phyloP scores from a whole-genome alignment of 2,329 filamentous ascomycete genomes.

The Mariannaea sp. region DNA sequence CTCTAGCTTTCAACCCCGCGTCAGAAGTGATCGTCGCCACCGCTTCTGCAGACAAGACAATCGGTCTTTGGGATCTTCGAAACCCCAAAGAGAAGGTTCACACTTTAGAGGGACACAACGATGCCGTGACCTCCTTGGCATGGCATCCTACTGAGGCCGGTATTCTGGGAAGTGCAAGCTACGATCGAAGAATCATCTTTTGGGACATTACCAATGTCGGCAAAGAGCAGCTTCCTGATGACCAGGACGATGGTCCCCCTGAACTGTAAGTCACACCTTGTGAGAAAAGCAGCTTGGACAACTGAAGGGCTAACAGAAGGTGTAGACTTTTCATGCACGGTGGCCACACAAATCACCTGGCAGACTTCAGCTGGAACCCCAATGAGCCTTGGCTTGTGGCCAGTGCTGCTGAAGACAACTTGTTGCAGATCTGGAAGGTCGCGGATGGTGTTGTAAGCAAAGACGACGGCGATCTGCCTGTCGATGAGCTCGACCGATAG shows the following conservation, averaged over 20 bases:
- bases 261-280: conserved; percentile 71
- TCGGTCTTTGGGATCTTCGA: conserved; percentile 93
- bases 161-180: conserved; percentile 87
- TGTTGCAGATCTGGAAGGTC: conserved; percentile 93
- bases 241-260: conserved; percentile 91
- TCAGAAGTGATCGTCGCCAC: conserved; percentile 91
- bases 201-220: conserved; percentile 94
- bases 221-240: conserved; percentile 92
- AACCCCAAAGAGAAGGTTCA: conserved; percentile 91
- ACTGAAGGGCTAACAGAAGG: conserved; percentile 29
- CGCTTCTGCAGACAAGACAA: conserved; percentile 92
- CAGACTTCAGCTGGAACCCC: conserved; percentile 96
- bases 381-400: conserved; percentile 97
- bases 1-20: conserved; percentile 90
- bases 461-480: conserved; percentile 74
- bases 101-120: conserved; percentile 83
- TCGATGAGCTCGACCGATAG: conserved; percentile 75
- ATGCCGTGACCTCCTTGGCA: conserved; percentile 86
- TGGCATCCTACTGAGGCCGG: conserved; percentile 94
- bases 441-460: conserved; percentile 80
- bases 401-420: conserved; percentile 94
- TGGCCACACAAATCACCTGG: conserved; percentile 94
- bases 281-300: too few relatives aligned
- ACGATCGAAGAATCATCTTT: conserved; percentile 92
- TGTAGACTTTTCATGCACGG: conserved; percentile 94